Evolutionary conservation across 257 asterid species (phyloP), one percentile per base, ranked within the genome.

Genomic region (Misopates orontium): DNA sequence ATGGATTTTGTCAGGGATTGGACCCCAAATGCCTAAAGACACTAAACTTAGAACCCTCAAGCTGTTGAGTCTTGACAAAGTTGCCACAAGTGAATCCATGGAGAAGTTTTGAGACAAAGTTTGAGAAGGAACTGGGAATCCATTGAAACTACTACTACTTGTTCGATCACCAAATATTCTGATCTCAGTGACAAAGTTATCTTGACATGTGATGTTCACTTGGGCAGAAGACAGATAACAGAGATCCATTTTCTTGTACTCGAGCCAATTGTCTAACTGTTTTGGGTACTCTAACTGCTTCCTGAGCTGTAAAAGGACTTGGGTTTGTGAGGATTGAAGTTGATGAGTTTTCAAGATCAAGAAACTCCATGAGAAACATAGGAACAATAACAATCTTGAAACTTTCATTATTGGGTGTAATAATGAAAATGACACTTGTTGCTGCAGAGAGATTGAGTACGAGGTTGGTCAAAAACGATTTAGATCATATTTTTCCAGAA

Each of bases 21-120:
- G 76, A 15, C 92, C 95, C 95, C 92, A 85, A 9, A 87, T 74
- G 39, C 95, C 95, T 21, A 87, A 64, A 4, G 92, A 85, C 19
- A 87, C 85, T 17, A 87, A 47, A 57, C 72, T 74, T 11, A 87
- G 76, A 16, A 62, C 62, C 52, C 69, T 85, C 82, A 87, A 74
- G 10, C 66, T 80, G 12, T 77, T 83, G 20, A 87, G 74, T 72
- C 95, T 81, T 0, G 95, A 75, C 73, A 87, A 21, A 1, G 95
- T 87, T 8, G 86, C 84, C 4, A 83, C 58, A 16, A 87, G 76
- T 11, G 95, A 87, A 64, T 87, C 92, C 77, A 79, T 68, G 50
- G 90, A 85, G 88, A 87, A 59, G 36, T 28, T 28, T 28, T 28
- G 36, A 7, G 36, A 28, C 36, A 28, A 7, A 28, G 36, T 28